Evolutionary conservation across 1,139 yeast species (phyloP), one percentile per base, ranked within the genome.

Genomic region (Petasospora fabianii): DNA sequence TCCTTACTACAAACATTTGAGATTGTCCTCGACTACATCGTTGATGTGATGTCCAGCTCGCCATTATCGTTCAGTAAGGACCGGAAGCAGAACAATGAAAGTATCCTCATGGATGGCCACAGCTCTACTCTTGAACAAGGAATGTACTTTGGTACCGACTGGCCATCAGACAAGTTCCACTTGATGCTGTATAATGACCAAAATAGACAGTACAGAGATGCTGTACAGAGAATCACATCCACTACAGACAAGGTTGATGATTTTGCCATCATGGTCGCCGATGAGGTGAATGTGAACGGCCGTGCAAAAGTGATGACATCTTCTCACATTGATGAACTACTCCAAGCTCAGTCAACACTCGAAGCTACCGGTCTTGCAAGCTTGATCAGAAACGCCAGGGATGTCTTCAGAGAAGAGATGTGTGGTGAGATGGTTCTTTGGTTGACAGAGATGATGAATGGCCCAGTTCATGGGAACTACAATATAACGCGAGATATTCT

Each of bases 401-500:
- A 86, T 54, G 65, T 75, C 8, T 83, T 84, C 55, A 67, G 95
- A 39, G 96, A 87, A 57, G 92, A 84, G 42, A 80, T 84, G 87
- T 80, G 84, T 48, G 80, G 76, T 38, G 87, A 81, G 44, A 76
- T 86, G 17, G 57, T 85, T 9, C 54, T 60, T 16, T 84, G 95
- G 90, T 56, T 86, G 4, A 62, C 66, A 27, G 84, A 77, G 32
- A 59, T 87, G 32, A 68, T 84, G 0, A 72, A 69, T 41, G 71
- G 83, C 24, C 73, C 76, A 32, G 53, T 84, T 18, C 71, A 72
- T 44, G 76, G 75, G 16, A 70, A 73, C 32, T 73, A 74, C 47
- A 61, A 64, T 30, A 52, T 66, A 1, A 61, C 75, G 2, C 69
- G 83, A 40, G 71, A 77, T 36, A 54, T 75, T 1, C 66, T 84